A percentile compares a stretch with the other conserved stretches of the same genome.
Evolutionary conservation across 2,329 filamentous ascomycete genomes (phyloP).

Genomic region (Diaporthe amygdali): DNA sequence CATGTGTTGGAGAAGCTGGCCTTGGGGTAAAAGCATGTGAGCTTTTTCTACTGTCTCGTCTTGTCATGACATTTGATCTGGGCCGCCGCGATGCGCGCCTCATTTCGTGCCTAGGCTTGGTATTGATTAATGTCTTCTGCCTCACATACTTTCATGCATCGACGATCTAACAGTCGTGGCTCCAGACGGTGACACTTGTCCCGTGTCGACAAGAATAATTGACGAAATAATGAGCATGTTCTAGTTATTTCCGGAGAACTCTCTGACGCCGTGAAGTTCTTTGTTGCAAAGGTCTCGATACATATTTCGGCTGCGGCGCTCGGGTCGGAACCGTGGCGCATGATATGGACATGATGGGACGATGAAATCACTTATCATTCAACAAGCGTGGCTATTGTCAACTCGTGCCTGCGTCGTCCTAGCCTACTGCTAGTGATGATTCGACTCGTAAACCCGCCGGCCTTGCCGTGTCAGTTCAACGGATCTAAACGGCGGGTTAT

Average conservation of each 20-base stretch:
- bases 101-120: background rate
- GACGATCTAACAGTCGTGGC: background rate
- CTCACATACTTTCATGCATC: background rate
- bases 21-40: constrained; percentile 1
- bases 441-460: background rate
- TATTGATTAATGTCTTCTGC: background rate
- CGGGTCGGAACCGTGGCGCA: background rate
- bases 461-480: background rate
- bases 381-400: background rate
- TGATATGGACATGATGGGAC: background rate
- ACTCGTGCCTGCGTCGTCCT: background rate
- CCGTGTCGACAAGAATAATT: background rate
- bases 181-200: background rate
- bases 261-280: background rate
- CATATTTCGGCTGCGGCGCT: background rate
- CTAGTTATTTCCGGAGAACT: background rate
- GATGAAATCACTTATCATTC: background rate
- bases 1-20: background rate
- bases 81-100: background rate
- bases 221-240: background rate
- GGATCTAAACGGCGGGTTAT: background rate
- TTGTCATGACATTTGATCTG: background rate
- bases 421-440: background rate
- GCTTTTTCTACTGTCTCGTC: background rate
- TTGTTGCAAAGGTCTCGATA: background rate